Evolutionary conservation across 2,329 filamentous ascomycete genomes (phyloP).

Genomic region (Exophiala bonariae): DNA sequence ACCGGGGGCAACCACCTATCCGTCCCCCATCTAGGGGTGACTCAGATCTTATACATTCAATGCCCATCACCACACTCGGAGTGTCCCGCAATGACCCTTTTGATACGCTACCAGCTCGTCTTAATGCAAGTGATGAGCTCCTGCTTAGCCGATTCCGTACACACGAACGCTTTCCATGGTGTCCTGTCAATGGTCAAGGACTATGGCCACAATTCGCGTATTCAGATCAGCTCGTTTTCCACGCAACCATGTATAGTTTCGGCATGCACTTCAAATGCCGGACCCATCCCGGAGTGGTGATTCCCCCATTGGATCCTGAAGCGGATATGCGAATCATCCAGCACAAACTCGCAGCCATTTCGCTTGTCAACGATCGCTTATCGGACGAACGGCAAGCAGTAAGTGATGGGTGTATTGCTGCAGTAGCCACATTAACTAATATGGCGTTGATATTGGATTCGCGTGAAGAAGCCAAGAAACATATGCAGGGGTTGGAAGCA

Average conservation of each 20-base stretch:
- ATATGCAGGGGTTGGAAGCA: conserved; percentile 14
- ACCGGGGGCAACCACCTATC: neutral
- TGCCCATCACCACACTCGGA: conserved; percentile 8
- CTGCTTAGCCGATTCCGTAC: conserved; percentile 5
- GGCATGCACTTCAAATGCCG: conserved; percentile 11
- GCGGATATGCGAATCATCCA: conserved; percentile 10
- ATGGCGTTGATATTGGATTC: conserved; percentile 14
- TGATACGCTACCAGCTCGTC: conserved; percentile 2
- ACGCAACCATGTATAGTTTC: conserved; percentile 18
- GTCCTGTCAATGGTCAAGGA: conserved; percentile 19
- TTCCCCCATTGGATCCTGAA: neutral
- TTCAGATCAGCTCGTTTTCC: conserved; percentile 18
- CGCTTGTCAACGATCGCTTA: conserved; percentile 17
- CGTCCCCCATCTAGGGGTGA: neutral
- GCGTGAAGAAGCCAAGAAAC: conserved; percentile 15
- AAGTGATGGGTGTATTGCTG: conserved; percentile 14
- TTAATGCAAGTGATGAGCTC: conserved; percentile 9
- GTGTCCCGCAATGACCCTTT: conserved; percentile 13
- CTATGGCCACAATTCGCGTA: conserved; percentile 13
- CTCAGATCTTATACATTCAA: neutral
- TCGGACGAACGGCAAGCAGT: conserved; percentile 6
- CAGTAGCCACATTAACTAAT: conserved; percentile 18
- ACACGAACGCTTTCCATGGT: conserved; percentile 16
- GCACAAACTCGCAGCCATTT: conserved; percentile 18
- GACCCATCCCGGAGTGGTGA: neutral